These are phyloP conservation scores for Penicillium sp. DNA, from an alignment of 2,329 filamentous ascomycete genomes.

Conservation along the genomic window DNA sequence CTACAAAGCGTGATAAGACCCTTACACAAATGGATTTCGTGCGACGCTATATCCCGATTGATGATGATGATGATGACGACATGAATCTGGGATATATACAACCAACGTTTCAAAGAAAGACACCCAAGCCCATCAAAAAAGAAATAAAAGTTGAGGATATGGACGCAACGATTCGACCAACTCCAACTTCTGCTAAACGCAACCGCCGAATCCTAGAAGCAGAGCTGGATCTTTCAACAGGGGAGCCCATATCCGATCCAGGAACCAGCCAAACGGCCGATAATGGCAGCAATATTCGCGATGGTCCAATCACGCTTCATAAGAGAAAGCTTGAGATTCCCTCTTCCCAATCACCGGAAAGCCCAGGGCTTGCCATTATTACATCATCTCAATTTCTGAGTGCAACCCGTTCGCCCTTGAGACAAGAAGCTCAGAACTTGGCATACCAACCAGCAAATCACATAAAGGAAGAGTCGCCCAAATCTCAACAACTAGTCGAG, in stretches of 20 bases:
- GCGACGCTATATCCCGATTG: constrained; percentile 34
- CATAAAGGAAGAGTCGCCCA: constrained; percentile 25
- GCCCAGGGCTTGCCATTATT: constrained; percentile 38
- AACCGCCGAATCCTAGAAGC: constrained; percentile 14
- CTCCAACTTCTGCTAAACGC: constrained; percentile 9
- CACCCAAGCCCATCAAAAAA: background rate
- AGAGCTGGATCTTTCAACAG: constrained; percentile 24
- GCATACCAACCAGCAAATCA: background rate
- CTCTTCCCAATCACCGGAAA: constrained; percentile 47
- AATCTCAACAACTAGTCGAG: background rate
- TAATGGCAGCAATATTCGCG: background rate
- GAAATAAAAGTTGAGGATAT: background rate
- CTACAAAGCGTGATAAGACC: constrained; percentile 35
- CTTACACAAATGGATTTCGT: constrained; percentile 48
- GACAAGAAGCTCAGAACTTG: constrained; percentile 7
- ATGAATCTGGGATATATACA: constrained; percentile 35
- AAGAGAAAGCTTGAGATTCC: constrained; percentile 39
- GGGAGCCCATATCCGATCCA: constrained; percentile 18
- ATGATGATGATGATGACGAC: constrained; percentile 35
- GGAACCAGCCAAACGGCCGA: constrained; percentile 6
- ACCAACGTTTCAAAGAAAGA: constrained; percentile 14
- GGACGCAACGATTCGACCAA: background rate
- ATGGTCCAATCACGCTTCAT: constrained; percentile 33
- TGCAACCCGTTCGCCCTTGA: constrained; percentile 30
- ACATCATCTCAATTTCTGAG: constrained; percentile 36